Evolutionary conservation across 352 stramenopile species (phyloP).

Genomic region (Pythium folliculosum): DNA sequence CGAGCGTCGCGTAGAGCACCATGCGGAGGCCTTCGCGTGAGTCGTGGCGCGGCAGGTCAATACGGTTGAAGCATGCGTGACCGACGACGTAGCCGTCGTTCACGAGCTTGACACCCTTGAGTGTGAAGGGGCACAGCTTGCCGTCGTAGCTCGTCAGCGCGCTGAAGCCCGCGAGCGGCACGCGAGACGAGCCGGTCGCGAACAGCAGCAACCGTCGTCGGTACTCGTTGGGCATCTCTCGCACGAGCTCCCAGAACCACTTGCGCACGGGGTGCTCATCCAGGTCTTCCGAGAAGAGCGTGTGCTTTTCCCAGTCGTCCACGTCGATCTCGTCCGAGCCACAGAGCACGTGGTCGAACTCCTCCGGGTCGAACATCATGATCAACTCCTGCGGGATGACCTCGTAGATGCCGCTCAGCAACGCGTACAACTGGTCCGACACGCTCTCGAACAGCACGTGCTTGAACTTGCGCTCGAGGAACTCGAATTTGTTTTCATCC

Average conservation of each 20-base stretch:
- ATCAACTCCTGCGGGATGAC: constrained; percentile 94
- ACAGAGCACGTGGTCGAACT: constrained; percentile 97
- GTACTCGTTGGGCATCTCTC: constrained; percentile 82
- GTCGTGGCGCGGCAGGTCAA: constrained; percentile 95
- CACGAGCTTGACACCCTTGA: constrained; percentile 48
- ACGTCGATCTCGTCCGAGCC: constrained; percentile 95
- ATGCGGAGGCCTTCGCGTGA: constrained; percentile 71
- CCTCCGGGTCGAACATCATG: constrained; percentile 96
- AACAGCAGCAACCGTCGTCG: constrained; percentile 75
- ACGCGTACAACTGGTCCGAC: constrained; percentile 52
- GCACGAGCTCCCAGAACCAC: constrained; percentile 98
- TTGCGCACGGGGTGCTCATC: constrained; percentile 34
- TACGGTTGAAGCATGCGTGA: constrained; percentile 81
- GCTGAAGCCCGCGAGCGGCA: constrained; percentile 72
- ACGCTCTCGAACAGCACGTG: constrained; percentile 64
- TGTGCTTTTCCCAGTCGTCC: constrained; percentile 94
- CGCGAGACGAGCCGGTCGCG: constrained; percentile 75
- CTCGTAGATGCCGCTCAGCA: constrained; percentile 94
- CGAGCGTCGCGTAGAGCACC: constrained; percentile 48
- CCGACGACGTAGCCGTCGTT: constrained; percentile 35
- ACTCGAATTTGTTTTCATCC: constrained; percentile 94
- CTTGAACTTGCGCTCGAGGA: constrained; percentile 86
- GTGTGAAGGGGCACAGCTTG: constrained; percentile 69
- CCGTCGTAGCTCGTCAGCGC: constrained; percentile 83
- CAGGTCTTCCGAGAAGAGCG: constrained; percentile 54